Conservation (phyloP, 495 filamentous ascomycete species). For the Peziza echinospora region DNA sequence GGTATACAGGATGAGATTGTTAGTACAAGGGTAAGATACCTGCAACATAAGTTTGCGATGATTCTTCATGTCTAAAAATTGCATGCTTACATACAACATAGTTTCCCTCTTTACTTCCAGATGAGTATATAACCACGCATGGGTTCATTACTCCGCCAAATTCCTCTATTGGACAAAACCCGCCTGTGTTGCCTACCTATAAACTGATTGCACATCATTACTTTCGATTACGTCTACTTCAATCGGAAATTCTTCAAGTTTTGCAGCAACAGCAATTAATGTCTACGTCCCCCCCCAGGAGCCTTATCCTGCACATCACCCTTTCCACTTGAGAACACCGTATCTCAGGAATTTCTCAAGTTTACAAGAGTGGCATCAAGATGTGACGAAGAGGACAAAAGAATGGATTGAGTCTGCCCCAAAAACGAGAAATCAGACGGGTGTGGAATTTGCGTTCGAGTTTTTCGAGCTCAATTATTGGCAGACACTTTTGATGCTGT, state of each 20-base stretch:
- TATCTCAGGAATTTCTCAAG: constrained; percentile 68
- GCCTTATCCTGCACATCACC: constrained; percentile 35
- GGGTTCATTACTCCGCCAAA: constrained; percentile 39
- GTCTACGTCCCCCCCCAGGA: constrained; percentile 9
- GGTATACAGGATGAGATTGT: constrained; percentile 85
- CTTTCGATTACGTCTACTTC: constrained; percentile 70
- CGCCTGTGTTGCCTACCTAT: constrained; percentile 43
- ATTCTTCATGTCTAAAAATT: not conserved
- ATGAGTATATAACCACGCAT: constrained; percentile 46
- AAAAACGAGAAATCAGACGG: constrained; percentile 43
- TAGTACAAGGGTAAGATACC: constrained; percentile 32
- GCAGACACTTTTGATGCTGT: constrained; percentile 95
- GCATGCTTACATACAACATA: constrained; percentile 26
- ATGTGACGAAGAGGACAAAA: constrained; percentile 62
- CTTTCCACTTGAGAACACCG: constrained; percentile 57
- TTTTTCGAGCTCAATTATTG: constrained; percentile 91
- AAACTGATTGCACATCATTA: constrained; percentile 83
- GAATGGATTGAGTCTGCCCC: constrained; percentile 79
- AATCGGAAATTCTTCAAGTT: constrained; percentile 89
- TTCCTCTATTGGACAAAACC: constrained; percentile 2
- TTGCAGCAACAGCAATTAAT: constrained; percentile 47
- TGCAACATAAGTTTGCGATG: not conserved
- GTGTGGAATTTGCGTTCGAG: constrained; percentile 65
- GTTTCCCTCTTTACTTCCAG: constrained; percentile 71
- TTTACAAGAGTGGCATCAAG: constrained; percentile 69